Evolutionary conservation across 371 early-diverging fungal genomes (phyloP).

Genomic region (Fennellomyces sp.): DNA sequence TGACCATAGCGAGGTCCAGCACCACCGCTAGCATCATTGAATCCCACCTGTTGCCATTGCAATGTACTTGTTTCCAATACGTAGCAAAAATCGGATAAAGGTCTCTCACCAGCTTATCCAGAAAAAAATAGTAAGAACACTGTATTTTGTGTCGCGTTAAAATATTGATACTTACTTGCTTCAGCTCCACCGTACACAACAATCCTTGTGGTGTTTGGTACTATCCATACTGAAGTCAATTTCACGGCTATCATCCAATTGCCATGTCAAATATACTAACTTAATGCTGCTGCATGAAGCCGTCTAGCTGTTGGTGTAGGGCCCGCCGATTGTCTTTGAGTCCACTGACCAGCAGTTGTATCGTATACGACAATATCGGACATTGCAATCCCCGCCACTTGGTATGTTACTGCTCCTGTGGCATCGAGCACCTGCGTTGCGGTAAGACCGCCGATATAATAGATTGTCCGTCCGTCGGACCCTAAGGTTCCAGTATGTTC

Average conservation of each 20-base stretch:
- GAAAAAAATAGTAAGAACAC: conserved; percentile 1
- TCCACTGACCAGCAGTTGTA: not conserved
- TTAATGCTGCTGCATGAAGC: conserved; percentile 4
- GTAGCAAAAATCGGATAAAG: conserved; percentile 8
- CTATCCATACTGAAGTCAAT: not conserved
- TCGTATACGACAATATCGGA: not conserved
- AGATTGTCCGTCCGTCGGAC: conserved; percentile 2
- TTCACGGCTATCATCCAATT: not conserved
- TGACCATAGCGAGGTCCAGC: conserved; percentile 15
- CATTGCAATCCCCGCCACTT: not conserved
- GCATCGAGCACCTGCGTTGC: not conserved
- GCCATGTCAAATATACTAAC: not conserved
- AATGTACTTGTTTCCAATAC: conserved; percentile 11
- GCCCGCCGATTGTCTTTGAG: not conserved
- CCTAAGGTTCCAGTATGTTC: not conserved
- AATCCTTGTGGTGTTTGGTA: not conserved
- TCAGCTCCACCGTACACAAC: conserved; percentile 8
- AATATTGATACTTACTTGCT: conserved; percentile 3
- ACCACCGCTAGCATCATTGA: conserved; percentile 6
- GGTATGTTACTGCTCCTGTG: not conserved
- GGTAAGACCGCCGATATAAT: conserved; percentile 5
- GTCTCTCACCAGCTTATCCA: not conserved
- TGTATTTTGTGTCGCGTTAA: no score
- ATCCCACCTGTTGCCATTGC: conserved; percentile 5
- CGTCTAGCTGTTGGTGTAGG: not conserved